Conservation (phyloP, 768 basidiomycete genomes). For the Hypholoma fasciculare region DNA sequence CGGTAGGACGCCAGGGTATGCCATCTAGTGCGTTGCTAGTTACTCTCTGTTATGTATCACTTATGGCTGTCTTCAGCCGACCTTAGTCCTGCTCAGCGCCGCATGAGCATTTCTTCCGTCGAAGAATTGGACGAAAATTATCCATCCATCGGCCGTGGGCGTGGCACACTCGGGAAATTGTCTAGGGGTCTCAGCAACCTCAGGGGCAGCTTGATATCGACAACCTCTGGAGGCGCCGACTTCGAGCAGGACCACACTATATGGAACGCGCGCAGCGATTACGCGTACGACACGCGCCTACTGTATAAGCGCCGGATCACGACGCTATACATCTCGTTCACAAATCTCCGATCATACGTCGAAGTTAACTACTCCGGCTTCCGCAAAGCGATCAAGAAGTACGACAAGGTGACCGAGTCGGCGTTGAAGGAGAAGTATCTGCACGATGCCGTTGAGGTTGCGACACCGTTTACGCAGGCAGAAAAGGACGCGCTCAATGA, state of each 20-base stretch:
- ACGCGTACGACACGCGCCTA: slow-evolving; percentile 80
- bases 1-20: slow-evolving; percentile 20
- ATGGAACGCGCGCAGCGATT: slow-evolving; percentile 80
- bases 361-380: slow-evolving; percentile 94
- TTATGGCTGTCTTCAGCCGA: not conserved
- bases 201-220: slow-evolving; percentile 50
- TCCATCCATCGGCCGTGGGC: slow-evolving; percentile 9
- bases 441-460: slow-evolving; percentile 63
- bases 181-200: slow-evolving; percentile 52
- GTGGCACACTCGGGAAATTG: slow-evolving; percentile 35
- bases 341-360: slow-evolving; percentile 80
- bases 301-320: slow-evolving; percentile 91
- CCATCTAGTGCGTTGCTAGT: slow-evolving; percentile 15
- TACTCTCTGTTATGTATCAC: not conserved
- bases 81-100: slow-evolving; percentile 15
- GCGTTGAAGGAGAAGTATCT: slow-evolving; percentile 82
- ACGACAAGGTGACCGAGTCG: slow-evolving; percentile 90
- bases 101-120: slow-evolving; percentile 50
- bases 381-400: slow-evolving; percentile 96
- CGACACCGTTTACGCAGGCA: slow-evolving; percentile 64
- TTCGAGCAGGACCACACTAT: slow-evolving; percentile 42
- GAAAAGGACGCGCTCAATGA: slow-evolving; percentile 65
- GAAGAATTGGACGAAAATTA: slow-evolving; percentile 46
- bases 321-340: slow-evolving; percentile 73
- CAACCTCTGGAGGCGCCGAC: slow-evolving; percentile 12